Base-by-base conservation (phyloP, 2,329 filamentous ascomycete species). In the Epicoccum sorghinum region DNA sequence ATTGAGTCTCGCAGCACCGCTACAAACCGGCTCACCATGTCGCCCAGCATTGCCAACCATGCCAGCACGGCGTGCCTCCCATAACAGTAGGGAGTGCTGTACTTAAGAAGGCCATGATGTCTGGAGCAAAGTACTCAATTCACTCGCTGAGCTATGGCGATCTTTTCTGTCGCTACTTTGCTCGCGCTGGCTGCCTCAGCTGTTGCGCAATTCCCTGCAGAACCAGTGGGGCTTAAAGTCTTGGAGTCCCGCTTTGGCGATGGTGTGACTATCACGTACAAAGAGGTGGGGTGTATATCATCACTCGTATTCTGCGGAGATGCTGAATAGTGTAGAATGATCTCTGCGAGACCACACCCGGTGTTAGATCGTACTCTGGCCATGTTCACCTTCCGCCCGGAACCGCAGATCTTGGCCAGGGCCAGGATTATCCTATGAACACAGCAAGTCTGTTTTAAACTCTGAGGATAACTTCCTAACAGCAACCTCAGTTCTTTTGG, bases 331-430 rank as follows among this genome's bases (percentile, higher is more conserved):
- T n/a, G n/a, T n/a, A n/a, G n/a, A n/a, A n/a, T 12, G 80, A 80
- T 5, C 81, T 82, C 53, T 83, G 81, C 61, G 81, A 84, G 70
- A 80, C 78, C 1, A 81, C 79, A 3, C 79, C 79, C 1, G 77
- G 77, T 18, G 80, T 83, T 35, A 82, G 82, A 47, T 81, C 78
- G 4, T 83, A 79, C 60, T 78, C 79, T 8, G 80, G 82, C 41
- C 83, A 83, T 60, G 75, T 82, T 8, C 52, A 61, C 36, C 57
- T 64, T 8, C 63, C 63, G 7, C 54, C 55, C 8, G 51, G 60
- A 25, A 60, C 64, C 12, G 57, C 57, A 32, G 57, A 64, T 36
- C 46, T 60, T 8, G 65, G 60, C 1, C 57, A 62, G 35, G 59
- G 62, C 8, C 62, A 64, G 23, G 60, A 64, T 30, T 65, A 65